Conservation (phyloP, 495 filamentous ascomycete species). For the Cladorrhinum samala region DNA sequence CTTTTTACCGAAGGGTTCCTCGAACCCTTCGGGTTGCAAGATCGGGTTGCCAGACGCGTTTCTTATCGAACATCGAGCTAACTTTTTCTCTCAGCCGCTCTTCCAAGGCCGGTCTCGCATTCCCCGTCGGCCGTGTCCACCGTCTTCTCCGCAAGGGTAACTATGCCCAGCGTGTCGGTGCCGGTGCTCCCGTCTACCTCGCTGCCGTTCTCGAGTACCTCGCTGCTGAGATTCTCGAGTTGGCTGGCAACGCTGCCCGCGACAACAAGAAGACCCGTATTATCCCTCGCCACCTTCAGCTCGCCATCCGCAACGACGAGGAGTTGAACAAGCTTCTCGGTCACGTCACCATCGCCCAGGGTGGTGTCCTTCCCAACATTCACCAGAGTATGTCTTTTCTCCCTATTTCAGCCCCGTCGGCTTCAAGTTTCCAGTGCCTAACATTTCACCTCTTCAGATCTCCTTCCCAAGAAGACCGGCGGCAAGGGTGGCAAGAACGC, state of each 20-base stretch:
- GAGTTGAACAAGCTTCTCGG: conserved; percentile 99
- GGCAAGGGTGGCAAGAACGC: conserved; percentile 82
- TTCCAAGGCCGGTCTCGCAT: conserved; percentile 98
- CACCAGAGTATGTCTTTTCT: conserved; percentile 77
- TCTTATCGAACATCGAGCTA: conserved; percentile 21
- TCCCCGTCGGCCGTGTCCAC: conserved; percentile 99
- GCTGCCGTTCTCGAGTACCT: conserved; percentile 98
- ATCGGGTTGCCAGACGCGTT: conserved; percentile 20
- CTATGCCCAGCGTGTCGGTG: conserved; percentile 99
- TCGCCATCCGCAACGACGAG: conserved; percentile 99
- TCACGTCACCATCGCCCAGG: conserved; percentile 98
- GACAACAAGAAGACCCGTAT: conserved; percentile 99
- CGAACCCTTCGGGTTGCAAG: not conserved
- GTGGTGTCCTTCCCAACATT: conserved; percentile 98
- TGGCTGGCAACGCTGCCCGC: conserved; percentile 96
- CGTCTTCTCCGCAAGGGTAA: conserved; percentile 99
- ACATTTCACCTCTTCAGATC: conserved; percentile 55
- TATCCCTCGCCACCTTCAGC: conserved; percentile 97
- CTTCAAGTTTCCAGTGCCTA: conserved; percentile 26
- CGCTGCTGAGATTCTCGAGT: conserved; percentile 95
- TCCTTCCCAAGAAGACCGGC: conserved; percentile 94
- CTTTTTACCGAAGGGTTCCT: not conserved
- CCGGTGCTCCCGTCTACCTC: conserved; percentile 96
- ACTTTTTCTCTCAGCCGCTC: conserved; percentile 66
- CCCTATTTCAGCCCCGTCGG: not conserved